A percentile compares a stretch with the other conserved stretches of the same genome.
Evolutionary conservation across 2,329 filamentous ascomycete species (phyloP).

Genomic region (Ascochyta pisi): DNA sequence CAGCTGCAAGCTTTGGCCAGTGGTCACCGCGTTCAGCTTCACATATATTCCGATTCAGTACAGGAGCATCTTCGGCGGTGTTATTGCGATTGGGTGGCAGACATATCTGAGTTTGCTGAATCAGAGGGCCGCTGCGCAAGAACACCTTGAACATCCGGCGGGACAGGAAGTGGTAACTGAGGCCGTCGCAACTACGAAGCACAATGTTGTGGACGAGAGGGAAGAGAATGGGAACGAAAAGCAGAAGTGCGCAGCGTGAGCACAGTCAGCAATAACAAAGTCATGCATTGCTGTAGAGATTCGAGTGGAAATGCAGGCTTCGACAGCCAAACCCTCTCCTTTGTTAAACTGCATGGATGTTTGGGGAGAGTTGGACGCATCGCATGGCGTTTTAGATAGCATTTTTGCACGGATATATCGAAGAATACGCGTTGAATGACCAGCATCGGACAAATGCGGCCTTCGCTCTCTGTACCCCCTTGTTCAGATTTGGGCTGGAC

Average conservation of each 20-base stretch:
- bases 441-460: background rate
- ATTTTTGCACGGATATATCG: background rate
- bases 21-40: slow-evolving; percentile 85
- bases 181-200: background rate
- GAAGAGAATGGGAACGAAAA: slow-evolving; percentile 10
- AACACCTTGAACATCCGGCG: slow-evolving; percentile 39
- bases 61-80: slow-evolving; percentile 76
- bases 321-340: slow-evolving; percentile 3
- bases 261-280: background rate
- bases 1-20: slow-evolving; percentile 86
- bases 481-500: background rate
- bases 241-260: slow-evolving; percentile 26
- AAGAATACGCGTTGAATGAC: too few relatives aligned
- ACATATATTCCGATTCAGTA: slow-evolving; percentile 82
- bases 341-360: slow-evolving; percentile 18
- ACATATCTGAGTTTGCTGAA: slow-evolving; percentile 87
- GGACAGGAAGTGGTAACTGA: background rate
- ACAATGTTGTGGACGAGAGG: background rate
- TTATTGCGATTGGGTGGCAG: slow-evolving; percentile 89
- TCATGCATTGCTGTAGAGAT: background rate
- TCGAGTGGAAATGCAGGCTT: background rate
- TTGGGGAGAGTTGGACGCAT: slow-evolving; percentile 11
- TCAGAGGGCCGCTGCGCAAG: slow-evolving; percentile 69
- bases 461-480: background rate
- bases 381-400: slow-evolving; percentile 17